phyloP scores from a whole-genome alignment of 805 yeast genomes.

The Pichia exigua region DNA sequence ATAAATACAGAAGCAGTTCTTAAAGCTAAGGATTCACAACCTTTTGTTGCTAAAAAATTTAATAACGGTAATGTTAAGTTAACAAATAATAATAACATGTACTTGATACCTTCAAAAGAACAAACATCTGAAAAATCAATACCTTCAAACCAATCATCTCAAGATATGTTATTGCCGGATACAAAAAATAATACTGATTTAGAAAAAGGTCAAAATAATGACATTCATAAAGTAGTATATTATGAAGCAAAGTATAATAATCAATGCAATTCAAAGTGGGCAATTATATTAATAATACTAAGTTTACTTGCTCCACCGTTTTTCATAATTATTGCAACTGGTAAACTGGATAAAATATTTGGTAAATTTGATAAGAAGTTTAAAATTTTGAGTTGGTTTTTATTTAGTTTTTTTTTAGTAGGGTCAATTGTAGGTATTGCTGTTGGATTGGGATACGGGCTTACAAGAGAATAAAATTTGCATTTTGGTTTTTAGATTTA shows the following conservation, averaged over 20 bases:
- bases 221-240: neutral
- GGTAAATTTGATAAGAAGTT: constrained; percentile 18
- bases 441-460: constrained; percentile 24
- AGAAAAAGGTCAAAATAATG: neutral
- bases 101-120: neutral
- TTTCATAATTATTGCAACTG: constrained; percentile 22
- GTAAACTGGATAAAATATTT: constrained; percentile 20
- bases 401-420: constrained; percentile 14
- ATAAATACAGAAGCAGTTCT: neutral
- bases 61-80: neutral
- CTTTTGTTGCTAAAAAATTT: neutral
- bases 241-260: neutral
- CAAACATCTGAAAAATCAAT: neutral
- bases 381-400: constrained; percentile 18
- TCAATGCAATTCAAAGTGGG: neutral
- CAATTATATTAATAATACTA: constrained; percentile 14
- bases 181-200: neutral
- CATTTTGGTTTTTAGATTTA: too few relatives aligned
- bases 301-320: constrained; percentile 25
- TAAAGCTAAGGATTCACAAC: neutral
- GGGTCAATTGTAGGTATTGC: constrained; percentile 19
- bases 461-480: neutral
- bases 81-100: too few relatives aligned
- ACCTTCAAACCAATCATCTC: neutral
- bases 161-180: neutral